A percentile compares a stretch with the other conserved stretches of the same genome.
phyloP scores from a whole-genome alignment of 2,329 filamentous ascomycete genomes.

The Capronia epimyces region DNA sequence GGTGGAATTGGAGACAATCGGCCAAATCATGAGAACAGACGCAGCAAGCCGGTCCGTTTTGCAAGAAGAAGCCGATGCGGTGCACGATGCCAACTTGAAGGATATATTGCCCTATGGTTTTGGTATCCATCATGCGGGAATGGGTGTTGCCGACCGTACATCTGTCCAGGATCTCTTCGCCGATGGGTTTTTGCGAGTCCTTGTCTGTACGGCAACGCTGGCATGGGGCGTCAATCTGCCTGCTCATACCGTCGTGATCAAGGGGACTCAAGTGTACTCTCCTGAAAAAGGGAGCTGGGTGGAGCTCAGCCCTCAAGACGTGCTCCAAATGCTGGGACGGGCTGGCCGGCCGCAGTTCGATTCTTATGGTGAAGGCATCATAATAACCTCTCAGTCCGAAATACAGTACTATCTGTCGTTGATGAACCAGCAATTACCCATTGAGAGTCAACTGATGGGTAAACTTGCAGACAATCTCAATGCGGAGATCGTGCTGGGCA shows the following conservation, averaged over 20 bases:
- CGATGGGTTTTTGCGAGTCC: constrained; percentile 84
- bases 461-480: constrained; percentile 94
- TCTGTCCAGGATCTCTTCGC: constrained; percentile 93
- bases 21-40: constrained; percentile 88
- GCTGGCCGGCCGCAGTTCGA: constrained; percentile 95
- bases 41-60: constrained; percentile 85
- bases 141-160: constrained; percentile 90
- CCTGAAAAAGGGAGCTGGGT: constrained; percentile 99
- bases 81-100: constrained; percentile 82
- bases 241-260: constrained; percentile 97
- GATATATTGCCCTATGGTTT: constrained; percentile 94
- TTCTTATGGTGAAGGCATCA: constrained; percentile 96
- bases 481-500: constrained; percentile 90
- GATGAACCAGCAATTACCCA: constrained; percentile 93
- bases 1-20: constrained; percentile 93
- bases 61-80: constrained; percentile 73
- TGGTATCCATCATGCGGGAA: constrained; percentile 96
- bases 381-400: constrained; percentile 91
- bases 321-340: constrained; percentile 96
- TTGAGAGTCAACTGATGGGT: constrained; percentile 92
- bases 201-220: constrained; percentile 95
- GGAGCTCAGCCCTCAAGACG: constrained; percentile 92
- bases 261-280: constrained; percentile 95
- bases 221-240: constrained; percentile 99
- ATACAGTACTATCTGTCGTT: constrained; percentile 96